A percentile compares a stretch with the other conserved stretches of the same genome.
phyloP scores from a whole-genome alignment of 345 rosid genomes.

The Populus deltoides region DNA sequence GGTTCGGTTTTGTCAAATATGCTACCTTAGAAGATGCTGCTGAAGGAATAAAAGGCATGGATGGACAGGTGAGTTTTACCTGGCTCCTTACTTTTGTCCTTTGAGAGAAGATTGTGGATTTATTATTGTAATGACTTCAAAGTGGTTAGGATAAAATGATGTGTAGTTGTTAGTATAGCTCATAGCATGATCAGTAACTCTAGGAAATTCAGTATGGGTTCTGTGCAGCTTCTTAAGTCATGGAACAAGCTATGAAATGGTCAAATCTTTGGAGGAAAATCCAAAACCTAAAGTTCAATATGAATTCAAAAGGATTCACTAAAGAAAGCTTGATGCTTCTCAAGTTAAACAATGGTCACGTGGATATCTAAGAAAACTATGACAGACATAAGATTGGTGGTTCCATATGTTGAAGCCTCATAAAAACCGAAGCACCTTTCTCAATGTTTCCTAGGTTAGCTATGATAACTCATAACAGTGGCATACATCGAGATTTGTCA shows the following conservation, averaged over 20 bases:
- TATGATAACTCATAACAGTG: background rate
- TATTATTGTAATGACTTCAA: background rate
- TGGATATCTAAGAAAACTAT: background rate
- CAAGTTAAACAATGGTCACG: background rate
- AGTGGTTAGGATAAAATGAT: background rate
- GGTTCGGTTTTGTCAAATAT: constrained; percentile 89
- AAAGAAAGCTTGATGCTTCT: background rate
- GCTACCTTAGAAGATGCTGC: constrained; percentile 74
- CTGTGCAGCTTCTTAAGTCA: background rate
- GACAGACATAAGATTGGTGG: background rate
- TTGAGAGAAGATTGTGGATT: background rate
- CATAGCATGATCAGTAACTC: background rate
- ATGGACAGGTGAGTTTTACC: constrained; percentile 64
- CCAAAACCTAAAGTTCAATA: background rate
- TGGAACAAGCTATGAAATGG: background rate
- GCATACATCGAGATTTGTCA: background rate
- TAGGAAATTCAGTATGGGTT: background rate
- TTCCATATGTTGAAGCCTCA: background rate
- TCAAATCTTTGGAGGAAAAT: background rate
- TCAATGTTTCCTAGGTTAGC: background rate
- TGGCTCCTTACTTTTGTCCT: background rate
- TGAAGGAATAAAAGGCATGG: constrained; percentile 81
- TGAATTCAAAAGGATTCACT: background rate
- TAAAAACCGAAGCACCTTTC: background rate
- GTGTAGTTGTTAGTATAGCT: background rate